A percentile compares a stretch with the other conserved stretches of the same genome.
These are phyloP conservation scores for Emericellopsis atlantica DNA, from an alignment of 2,329 filamentous ascomycete species.

Conservation along the genomic window DNA sequence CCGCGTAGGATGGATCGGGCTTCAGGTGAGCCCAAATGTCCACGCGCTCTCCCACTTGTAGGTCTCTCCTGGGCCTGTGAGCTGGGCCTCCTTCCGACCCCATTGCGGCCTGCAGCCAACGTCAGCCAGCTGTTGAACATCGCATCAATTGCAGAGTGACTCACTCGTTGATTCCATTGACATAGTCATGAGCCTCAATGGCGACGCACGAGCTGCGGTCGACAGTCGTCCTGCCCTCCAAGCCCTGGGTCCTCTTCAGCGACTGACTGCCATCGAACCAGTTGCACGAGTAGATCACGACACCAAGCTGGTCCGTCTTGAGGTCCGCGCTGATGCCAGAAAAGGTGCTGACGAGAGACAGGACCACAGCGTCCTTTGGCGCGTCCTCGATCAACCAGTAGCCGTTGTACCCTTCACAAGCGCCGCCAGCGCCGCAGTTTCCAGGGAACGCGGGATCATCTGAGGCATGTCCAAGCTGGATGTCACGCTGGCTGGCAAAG, in stretches of 20 bases:
- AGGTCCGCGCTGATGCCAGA: constrained; percentile 61
- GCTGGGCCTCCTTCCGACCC: constrained; percentile 24
- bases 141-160: constrained; percentile 4
- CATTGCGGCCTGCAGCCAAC: constrained; percentile 27
- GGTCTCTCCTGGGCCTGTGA: constrained; percentile 24
- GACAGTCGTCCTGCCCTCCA: constrained; percentile 26
- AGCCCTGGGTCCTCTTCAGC: constrained; percentile 48
- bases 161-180: constrained; percentile 62
- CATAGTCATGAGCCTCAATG: constrained; percentile 67
- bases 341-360: constrained; percentile 46
- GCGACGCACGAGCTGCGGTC: constrained; percentile 58
- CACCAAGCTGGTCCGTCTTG: constrained; percentile 55
- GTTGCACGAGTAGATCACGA: constrained; percentile 60
- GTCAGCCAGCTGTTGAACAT: background rate
- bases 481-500: constrained; percentile 49
- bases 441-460: constrained; percentile 40
- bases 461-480: constrained; percentile 48
- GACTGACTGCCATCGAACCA: constrained; percentile 36
- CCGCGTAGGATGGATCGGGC: background rate
- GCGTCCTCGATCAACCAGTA: constrained; percentile 32
- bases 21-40: constrained; percentile 20
- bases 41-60: constrained; percentile 32
- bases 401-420: constrained; percentile 64
- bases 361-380: constrained; percentile 24
- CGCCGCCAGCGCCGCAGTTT: constrained; percentile 48